phyloP scores from a whole-genome alignment of 2,329 filamentous ascomycete species.

The Neopestalotiopsis sp. region DNA sequence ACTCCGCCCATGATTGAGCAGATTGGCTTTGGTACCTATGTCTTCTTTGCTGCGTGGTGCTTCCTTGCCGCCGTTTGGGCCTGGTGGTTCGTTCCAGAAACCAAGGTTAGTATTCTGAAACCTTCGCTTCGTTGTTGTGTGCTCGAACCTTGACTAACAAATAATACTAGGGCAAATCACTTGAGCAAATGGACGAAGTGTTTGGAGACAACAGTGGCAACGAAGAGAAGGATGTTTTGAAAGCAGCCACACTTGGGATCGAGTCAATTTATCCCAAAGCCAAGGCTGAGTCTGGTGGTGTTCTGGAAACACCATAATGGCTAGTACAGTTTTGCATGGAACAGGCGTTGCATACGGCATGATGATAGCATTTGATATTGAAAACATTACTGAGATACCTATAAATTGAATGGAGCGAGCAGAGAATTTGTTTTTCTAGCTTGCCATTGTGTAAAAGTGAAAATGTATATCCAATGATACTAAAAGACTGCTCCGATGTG shows the following conservation, averaged over 20 bases:
- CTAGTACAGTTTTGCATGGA: not conserved
- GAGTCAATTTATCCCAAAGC: not conserved
- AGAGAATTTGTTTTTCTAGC: too few species aligned
- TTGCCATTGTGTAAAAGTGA: too few species aligned
- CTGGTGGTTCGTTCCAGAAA: constrained; percentile 52
- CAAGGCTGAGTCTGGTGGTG: not conserved
- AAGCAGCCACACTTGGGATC: not conserved
- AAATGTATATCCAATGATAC: too few species aligned
- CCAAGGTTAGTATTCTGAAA: not conserved
- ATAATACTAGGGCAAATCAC: constrained; percentile 35
- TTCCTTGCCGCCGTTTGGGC: constrained; percentile 53
- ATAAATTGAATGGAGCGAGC: too few species aligned
- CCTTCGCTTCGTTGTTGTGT: not conserved
- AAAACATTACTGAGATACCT: too few species aligned
- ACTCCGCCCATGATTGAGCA: constrained; percentile 59
- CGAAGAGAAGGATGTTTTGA: constrained; percentile 15
- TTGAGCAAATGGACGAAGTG: constrained; percentile 50
- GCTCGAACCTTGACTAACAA: constrained; percentile 37
- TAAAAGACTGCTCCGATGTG: too few species aligned
- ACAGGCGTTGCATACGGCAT: constrained; percentile 2
- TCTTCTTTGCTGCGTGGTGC: constrained; percentile 61
- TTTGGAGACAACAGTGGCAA: constrained; percentile 27
- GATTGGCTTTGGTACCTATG: constrained; percentile 52
- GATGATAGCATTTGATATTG: not conserved
- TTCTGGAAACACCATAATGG: not conserved